A percentile compares a stretch with the other conserved stretches of the same genome.
Conservation (phyloP, 495 filamentous ascomycete genomes). For the Aspergillus kassunensis region DNA sequence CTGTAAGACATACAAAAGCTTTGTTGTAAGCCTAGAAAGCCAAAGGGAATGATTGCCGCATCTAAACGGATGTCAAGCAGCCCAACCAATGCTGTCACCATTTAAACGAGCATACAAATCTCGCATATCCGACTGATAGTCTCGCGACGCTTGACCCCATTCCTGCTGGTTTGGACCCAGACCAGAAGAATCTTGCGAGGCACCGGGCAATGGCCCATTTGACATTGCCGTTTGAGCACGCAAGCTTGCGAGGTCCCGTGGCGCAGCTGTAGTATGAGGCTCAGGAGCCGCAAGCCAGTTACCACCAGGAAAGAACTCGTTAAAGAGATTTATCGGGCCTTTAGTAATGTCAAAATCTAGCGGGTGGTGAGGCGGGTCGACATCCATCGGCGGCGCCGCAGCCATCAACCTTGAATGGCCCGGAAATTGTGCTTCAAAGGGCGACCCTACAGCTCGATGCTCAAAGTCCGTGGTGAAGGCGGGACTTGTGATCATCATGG, state of each 20-base stretch:
- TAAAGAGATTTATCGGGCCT: constrained; percentile 27
- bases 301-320: constrained; percentile 29
- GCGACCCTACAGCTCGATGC: constrained; percentile 7
- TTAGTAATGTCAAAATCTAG: constrained; percentile 30
- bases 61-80: constrained; percentile 13
- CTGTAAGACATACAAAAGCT: neutral
- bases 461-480: constrained; percentile 10
- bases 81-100: constrained; percentile 33
- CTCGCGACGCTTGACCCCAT: constrained; percentile 49
- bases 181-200: constrained; percentile 1
- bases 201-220: neutral
- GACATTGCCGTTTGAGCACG: constrained; percentile 11
- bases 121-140: constrained; percentile 44
- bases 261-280: neutral
- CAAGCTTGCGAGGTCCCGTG: constrained; percentile 1
- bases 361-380: neutral
- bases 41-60: neutral
- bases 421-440: constrained; percentile 11
- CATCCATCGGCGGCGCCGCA: neutral
- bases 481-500: constrained; percentile 8
- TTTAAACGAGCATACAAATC: constrained; percentile 21
- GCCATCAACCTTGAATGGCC: constrained; percentile 5
- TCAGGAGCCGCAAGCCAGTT: constrained; percentile 24
- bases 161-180: constrained; percentile 37
- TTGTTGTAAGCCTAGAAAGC: neutral